Evolutionary conservation across 2,329 filamentous ascomycete genomes (phyloP).

Genomic region (Alternaria angustiovoidea): DNA sequence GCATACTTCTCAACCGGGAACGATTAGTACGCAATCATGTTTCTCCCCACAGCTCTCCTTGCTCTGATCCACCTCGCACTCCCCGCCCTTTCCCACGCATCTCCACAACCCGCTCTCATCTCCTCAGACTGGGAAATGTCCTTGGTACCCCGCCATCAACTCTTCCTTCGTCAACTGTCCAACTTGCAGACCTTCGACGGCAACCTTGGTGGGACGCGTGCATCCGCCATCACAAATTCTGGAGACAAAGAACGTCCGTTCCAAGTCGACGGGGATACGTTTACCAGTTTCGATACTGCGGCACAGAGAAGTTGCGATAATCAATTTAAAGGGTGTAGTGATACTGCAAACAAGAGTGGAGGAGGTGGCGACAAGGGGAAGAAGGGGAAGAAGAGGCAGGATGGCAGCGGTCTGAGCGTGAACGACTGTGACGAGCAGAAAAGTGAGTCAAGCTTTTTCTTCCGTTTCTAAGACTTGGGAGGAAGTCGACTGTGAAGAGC

Average conservation of each 20-base stretch:
- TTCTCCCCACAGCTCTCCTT: conserved; percentile 34
- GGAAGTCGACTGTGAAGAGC: neutral
- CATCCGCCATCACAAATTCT: conserved; percentile 59
- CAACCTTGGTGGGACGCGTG: conserved; percentile 61
- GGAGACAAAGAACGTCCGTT: conserved; percentile 59
- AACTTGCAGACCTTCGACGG: conserved; percentile 52
- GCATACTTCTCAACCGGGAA: neutral
- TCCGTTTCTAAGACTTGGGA: neutral
- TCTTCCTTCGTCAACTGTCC: conserved; percentile 44
- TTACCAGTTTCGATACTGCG: conserved; percentile 64
- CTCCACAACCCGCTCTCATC: conserved; percentile 36
- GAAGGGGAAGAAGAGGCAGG: conserved; percentile 13
- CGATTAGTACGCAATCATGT: conserved; percentile 14
- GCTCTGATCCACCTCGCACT: conserved; percentile 31
- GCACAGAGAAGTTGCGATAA: conserved; percentile 69
- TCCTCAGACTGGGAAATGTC: conserved; percentile 30
- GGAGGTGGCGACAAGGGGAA: conserved; percentile 1
- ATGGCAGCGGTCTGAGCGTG: conserved; percentile 24
- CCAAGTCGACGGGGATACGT: conserved; percentile 49
- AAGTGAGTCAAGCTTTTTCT: conserved; percentile 19
- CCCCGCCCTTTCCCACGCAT: conserved; percentile 30
- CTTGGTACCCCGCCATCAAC: conserved; percentile 41
- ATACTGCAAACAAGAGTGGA: conserved; percentile 48
- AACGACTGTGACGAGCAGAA: conserved; percentile 33
- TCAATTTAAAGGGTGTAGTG: conserved; percentile 67